These are phyloP conservation scores for Penicillium sp. DNA, from an alignment of 2,329 filamentous ascomycete genomes.

Conservation along the genomic window DNA sequence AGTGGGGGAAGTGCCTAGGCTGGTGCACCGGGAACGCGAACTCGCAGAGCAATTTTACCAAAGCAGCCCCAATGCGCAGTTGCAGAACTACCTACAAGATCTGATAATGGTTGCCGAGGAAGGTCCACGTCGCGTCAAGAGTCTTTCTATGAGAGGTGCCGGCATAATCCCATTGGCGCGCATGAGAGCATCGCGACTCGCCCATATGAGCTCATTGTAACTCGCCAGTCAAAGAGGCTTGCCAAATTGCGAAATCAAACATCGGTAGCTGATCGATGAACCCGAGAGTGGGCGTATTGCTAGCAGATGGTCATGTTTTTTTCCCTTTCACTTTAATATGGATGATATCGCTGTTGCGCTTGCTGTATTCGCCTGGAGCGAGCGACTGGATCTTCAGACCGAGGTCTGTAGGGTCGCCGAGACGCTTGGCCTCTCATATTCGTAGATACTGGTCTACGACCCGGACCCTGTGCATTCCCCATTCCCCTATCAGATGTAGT, in stretches of 20 bases:
- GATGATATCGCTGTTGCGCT: slow-evolving; percentile 10
- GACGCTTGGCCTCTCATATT: not conserved
- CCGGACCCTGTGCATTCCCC: slow-evolving; percentile 5
- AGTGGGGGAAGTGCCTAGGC: not conserved
- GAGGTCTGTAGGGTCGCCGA: slow-evolving; percentile 1
- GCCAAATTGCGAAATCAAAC: too few relatives aligned
- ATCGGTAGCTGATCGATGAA: too few relatives aligned
- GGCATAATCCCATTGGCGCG: too few relatives aligned
- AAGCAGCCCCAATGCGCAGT: too few relatives aligned
- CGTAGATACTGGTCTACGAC: slow-evolving; percentile 9
- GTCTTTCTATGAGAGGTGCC: too few relatives aligned
- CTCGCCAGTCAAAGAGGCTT: too few relatives aligned
- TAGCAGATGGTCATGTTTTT: not conserved
- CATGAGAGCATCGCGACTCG: too few relatives aligned
- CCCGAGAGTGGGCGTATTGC: too few relatives aligned
- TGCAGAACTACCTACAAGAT: too few relatives aligned
- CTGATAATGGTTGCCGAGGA: too few relatives aligned
- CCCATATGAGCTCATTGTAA: too few relatives aligned
- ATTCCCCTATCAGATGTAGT: not conserved
- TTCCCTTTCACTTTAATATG: not conserved
- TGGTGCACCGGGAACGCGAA: not conserved
- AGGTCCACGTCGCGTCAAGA: too few relatives aligned
- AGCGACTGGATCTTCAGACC: slow-evolving; percentile 1
- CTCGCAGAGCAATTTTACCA: not conserved
- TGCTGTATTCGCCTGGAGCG: slow-evolving; percentile 6